These are phyloP conservation scores for Umbellularia californica DNA, from an alignment of 164 flowering plant genomes.

Conservation along the genomic window DNA sequence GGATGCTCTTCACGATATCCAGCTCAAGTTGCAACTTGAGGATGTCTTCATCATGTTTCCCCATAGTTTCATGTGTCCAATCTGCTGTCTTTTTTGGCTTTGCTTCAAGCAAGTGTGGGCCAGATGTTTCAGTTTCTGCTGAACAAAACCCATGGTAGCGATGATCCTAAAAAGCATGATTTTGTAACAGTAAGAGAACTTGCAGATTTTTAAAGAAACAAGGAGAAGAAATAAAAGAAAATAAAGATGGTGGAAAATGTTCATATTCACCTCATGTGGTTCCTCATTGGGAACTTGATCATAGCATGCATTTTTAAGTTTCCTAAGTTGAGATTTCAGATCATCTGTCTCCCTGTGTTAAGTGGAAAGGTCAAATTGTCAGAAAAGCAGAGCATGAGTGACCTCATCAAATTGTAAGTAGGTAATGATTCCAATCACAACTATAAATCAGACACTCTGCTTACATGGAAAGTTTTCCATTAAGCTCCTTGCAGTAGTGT, in stretches of 20 bases:
- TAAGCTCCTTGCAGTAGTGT: slow-evolving; percentile 58
- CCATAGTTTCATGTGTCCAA: slow-evolving; percentile 16
- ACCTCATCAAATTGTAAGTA: not conserved
- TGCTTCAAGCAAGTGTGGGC: slow-evolving; percentile 17
- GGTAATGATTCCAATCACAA: not conserved
- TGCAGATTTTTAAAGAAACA: not conserved
- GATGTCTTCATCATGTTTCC: slow-evolving; percentile 48
- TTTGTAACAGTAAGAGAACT: slow-evolving; percentile 6
- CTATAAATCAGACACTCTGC: not conserved
- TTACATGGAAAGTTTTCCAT: slow-evolving; percentile 71
- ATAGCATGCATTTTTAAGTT: slow-evolving; percentile 19
- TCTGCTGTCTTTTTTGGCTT: slow-evolving; percentile 21
- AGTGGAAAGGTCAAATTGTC: not conserved
- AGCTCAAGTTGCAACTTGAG: slow-evolving; percentile 77
- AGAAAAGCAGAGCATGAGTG: not conserved
- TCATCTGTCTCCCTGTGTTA: slow-evolving; percentile 66
- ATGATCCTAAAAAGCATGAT: slow-evolving; percentile 33
- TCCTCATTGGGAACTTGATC: slow-evolving; percentile 21
- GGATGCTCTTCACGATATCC: slow-evolving; percentile 69
- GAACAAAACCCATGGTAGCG: not conserved
- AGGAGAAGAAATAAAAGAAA: not conserved
- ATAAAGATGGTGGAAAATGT: not conserved
- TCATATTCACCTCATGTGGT: slow-evolving; percentile 26
- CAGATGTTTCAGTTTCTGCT: slow-evolving; percentile 22
- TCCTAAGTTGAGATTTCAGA: slow-evolving; percentile 36